Evolutionary conservation across 2,329 filamentous ascomycete genomes (phyloP).

Genomic region (Capronia americana): DNA sequence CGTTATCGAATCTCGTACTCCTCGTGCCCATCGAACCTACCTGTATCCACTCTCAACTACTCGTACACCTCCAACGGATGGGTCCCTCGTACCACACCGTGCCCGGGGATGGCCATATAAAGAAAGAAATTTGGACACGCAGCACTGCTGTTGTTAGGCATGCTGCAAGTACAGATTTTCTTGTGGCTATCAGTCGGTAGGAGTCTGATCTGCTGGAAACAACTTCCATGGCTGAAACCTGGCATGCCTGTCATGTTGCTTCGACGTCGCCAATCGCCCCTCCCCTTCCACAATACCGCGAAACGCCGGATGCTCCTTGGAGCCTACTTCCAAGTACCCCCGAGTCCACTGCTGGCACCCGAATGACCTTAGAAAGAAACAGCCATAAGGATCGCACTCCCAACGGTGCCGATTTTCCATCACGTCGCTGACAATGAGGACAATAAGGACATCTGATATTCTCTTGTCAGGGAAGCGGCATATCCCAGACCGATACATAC

Average conservation of each 20-base stretch:
- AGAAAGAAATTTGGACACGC: not conserved
- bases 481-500: not conserved
- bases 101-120: not conserved
- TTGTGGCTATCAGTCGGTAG: not conserved
- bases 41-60: not conserved
- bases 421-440: not conserved
- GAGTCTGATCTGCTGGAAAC: not conserved
- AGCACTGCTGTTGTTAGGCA: not conserved
- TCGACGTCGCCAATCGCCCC: not conserved
- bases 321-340: not conserved
- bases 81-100: not conserved
- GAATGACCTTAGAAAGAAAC: not conserved
- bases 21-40: not conserved
- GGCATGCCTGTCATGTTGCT: not conserved
- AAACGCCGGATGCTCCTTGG: not conserved
- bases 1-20: not conserved
- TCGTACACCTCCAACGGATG: not conserved
- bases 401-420: not conserved
- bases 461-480: not conserved
- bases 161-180: not conserved
- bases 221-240: not conserved
- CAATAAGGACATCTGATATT: not conserved
- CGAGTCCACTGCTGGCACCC: not conserved
- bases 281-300: not conserved
- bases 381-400: not conserved